Base-by-base conservation (phyloP, 176 grass and related monocot species). In the Saccharum officinarum region DNA sequence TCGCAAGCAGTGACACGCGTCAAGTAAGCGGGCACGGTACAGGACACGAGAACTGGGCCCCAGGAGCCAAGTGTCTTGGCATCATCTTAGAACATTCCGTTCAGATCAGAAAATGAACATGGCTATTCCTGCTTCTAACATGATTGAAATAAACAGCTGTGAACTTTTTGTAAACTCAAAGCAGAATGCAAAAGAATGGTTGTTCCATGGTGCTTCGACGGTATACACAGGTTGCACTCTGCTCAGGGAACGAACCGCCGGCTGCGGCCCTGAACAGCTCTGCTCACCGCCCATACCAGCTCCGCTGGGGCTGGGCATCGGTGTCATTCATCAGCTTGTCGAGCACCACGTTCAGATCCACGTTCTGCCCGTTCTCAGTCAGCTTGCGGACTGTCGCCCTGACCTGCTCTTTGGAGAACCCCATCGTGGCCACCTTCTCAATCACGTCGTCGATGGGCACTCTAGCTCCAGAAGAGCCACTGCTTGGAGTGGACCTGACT, bases 321-420 rank as follows among this genome's bases (percentile, higher is more conserved):
- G 49, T 78, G 10, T 81, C 91, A 31, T 96, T 99, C 97, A 94
- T 99, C 66, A 99, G 86, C 90, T 96, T 99, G 80, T 99, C 97
- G 0, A 96, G 90, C 54, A 96, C 97, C 64, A 94, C 78, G 37
- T 99, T 99, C 76, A 99, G 90, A 73, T 99, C 97, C 2, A 99
- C 97, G 0, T 91, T 92, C 89, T 99, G 93, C 4, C 93, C 92
- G 0, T 94, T 94, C 89, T 99, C 97, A 0, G 93, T 96, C 86
- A 99, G 73, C 82, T 55, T 96, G 67, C 88, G 89, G 25, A 99
- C 93, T 0, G 93, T 84, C 34, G 84, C 92, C 86, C 97, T 96
- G 15, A 96, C 93, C 59, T 99, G 93, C 59, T 99, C 93, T 60
- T 87, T 91, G 4, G 97, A 99, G 86, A 99, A 99, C 12, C 97